Percentiles rank a stretch among this genome's conserved stretches.
Conservation (phyloP, 306 rosid species). For the Hippophae tibetana region DNA sequence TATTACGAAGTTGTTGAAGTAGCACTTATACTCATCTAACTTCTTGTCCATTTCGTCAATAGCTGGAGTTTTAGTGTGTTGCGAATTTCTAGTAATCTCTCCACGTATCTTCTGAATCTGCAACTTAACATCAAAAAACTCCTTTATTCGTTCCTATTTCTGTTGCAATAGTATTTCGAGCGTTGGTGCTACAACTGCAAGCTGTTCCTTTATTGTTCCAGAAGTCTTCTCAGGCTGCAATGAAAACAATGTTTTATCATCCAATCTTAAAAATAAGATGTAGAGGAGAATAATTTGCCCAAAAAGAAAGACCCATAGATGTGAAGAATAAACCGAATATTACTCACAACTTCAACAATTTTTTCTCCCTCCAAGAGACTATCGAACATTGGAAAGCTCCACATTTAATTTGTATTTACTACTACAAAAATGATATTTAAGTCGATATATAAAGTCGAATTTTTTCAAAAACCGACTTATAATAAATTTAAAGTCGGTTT, state of each 20-base stretch:
- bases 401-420: slow-evolving; percentile 43
- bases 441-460: too few species aligned
- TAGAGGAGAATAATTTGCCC: background rate
- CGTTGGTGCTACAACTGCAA: slow-evolving; percentile 76
- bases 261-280: background rate
- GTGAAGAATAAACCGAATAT: background rate
- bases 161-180: slow-evolving; percentile 81
- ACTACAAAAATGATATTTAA: too few species aligned
- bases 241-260: background rate
- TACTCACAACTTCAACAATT: slow-evolving; percentile 36
- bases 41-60: slow-evolving; percentile 80
- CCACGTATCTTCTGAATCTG: slow-evolving; percentile 24
- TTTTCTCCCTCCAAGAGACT: slow-evolving; percentile 76
- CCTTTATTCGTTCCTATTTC: slow-evolving; percentile 82
- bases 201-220: slow-evolving; percentile 61
- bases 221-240: slow-evolving; percentile 45
- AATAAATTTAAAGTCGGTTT: too few species aligned
- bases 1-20: slow-evolving; percentile 69
- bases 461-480: too few species aligned
- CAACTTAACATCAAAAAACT: slow-evolving; percentile 75
- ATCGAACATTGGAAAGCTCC: slow-evolving; percentile 69
- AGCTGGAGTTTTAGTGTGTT: slow-evolving; percentile 28
- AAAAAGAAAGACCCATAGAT: background rate
- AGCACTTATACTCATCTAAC: slow-evolving; percentile 65
- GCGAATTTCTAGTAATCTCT: slow-evolving; percentile 68